Evolutionary conservation across 179 eudicot species (phyloP), one percentile per base, ranked within the genome.

Genomic region (Spergularia azorica): DNA sequence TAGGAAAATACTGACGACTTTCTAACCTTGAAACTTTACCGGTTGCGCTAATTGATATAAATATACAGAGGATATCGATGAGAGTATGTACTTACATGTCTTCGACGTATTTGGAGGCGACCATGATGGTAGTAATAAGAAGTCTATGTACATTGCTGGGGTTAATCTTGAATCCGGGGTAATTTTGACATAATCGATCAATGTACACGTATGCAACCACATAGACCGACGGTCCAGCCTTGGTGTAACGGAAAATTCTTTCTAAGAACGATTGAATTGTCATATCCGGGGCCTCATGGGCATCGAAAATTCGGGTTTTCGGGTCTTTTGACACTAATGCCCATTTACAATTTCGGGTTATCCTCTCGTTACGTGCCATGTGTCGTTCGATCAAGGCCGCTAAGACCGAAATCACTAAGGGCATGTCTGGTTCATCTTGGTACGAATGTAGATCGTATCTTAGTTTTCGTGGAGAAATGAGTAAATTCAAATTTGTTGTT

Each of bases 141-240:
- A 95, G 90, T 77, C 98, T 83, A 85, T 95, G 97, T 17, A 95
- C 97, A 86, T 95, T 95, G 16, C 91, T 69, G 2, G 88, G 87
- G 43, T 75, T 86, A 75, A 95, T 86, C 60, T 87, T 79, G 68
- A 95, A 95, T 66, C 86, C 88, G 0, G 91, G 97, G 61, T 86
- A 85, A 5, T 78, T 77, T 76, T 90, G 92, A 55, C 91, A 93
- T 38, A 95, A 83, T 16, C 98, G 73, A 71, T 95, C 98, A 46
- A 95, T 95, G 48, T 95, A 95, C 5, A 91, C 97, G 72, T 95
- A 95, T 4, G 98, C 97, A 6, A 95, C 97, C 1, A 95, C 95
- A 56, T 86, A 95, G 8, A 95, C 95, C 1, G 97, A 84, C 3
- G 98, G 96, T 43, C 93, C 97, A 21, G 90, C 92, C 66, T 81